These are phyloP conservation scores for Coprinopsis cinerea DNA, from an alignment of 768 basidiomycete genomes.

Conservation along the genomic window DNA sequence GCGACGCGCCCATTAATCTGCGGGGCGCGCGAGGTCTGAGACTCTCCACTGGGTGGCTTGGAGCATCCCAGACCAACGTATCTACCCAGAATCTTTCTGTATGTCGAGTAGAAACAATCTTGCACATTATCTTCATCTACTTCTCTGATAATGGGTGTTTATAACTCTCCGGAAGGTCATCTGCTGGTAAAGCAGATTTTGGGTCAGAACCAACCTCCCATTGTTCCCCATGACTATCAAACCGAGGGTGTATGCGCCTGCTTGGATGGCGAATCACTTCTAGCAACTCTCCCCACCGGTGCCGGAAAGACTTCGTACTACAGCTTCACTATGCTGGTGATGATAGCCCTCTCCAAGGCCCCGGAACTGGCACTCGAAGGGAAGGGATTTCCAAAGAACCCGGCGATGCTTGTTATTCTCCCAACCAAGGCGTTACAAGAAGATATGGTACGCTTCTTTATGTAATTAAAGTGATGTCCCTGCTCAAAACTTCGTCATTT, in stretches of 20 bases:
- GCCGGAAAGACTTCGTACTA: constrained; percentile 7
- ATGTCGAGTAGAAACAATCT: background rate
- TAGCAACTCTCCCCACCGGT: constrained; percentile 6
- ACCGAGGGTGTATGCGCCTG: constrained; percentile 13
- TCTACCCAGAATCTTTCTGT: background rate
- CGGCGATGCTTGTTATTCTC: constrained; percentile 16
- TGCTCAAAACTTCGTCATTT: background rate
- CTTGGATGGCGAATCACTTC: background rate
- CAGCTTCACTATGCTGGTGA: constrained; percentile 1
- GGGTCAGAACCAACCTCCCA: background rate
- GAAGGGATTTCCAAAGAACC: constrained; percentile 12
- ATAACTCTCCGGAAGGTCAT: background rate
- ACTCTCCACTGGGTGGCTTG: background rate
- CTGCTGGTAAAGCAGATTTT: background rate
- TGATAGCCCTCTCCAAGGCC: constrained; percentile 8
- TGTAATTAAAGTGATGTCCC: background rate
- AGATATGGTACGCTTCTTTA: constrained; percentile 17
- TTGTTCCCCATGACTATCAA: constrained; percentile 18
- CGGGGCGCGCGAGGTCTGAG: background rate
- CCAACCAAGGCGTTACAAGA: constrained; percentile 20
- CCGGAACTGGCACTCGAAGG: constrained; percentile 3
- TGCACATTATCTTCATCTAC: background rate
- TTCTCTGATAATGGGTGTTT: background rate
- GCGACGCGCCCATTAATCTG: background rate
- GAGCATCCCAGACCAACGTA: background rate